Evolutionary conservation across 2,329 filamentous ascomycete genomes (phyloP).

Genomic region (Hypocrella siamensis): DNA sequence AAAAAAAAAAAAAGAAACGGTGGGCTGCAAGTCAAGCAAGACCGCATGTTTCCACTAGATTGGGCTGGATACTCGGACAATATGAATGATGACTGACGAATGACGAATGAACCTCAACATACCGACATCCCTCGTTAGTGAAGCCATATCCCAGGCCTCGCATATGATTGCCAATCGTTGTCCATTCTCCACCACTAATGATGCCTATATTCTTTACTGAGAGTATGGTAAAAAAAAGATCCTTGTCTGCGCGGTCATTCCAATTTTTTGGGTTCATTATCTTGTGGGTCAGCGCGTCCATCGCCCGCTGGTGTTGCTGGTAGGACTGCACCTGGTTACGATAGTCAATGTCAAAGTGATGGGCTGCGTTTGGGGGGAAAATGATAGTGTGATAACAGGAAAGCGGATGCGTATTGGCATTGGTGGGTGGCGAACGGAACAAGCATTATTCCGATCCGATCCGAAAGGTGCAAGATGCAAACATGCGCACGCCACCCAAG

Average conservation of each 20-base stretch:
- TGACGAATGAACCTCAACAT: constrained; percentile 23
- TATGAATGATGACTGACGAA: background rate
- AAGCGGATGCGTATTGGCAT: constrained; percentile 6
- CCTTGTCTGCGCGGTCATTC: constrained; percentile 45
- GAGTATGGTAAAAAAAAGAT: constrained; percentile 47
- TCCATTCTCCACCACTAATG: constrained; percentile 48
- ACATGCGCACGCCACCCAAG: background rate
- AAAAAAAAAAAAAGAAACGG: background rate
- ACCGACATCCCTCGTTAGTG: constrained; percentile 50
- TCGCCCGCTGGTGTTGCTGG: constrained; percentile 3
- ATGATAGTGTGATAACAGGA: constrained; percentile 24
- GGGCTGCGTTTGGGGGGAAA: constrained; percentile 20
- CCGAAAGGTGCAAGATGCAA: too few relatives aligned
- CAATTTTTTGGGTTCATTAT: constrained; percentile 41
- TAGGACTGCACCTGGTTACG: constrained; percentile 3
- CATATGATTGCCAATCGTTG: constrained; percentile 45
- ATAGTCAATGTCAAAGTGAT: constrained; percentile 20
- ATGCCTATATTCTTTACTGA: constrained; percentile 47
- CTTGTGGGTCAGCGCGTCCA: constrained; percentile 7
- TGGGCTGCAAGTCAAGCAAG: background rate
- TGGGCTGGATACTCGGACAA: background rate
- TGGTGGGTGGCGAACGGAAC: constrained; percentile 1
- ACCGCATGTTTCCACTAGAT: too few relatives aligned
- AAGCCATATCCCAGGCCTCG: constrained; percentile 43
- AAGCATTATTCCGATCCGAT: constrained; percentile 7